Evolutionary conservation across 371 early-diverging fungal genomes (phyloP).

Genomic region (Saksenaea oblongispora): DNA sequence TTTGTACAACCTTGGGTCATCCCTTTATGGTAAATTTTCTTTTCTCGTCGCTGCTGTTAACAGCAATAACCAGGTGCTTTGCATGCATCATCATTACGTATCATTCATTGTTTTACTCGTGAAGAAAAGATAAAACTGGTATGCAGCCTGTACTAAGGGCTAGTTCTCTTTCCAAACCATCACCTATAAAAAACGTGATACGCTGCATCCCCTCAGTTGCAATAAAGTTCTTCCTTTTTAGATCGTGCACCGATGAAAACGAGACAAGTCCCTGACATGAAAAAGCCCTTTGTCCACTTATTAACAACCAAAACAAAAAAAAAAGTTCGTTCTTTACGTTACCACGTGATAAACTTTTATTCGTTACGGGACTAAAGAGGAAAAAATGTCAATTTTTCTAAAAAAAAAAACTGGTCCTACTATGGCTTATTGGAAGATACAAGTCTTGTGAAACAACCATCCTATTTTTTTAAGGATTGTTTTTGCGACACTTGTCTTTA

Average conservation of each 20-base stretch:
- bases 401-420: too few relatives aligned
- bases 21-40: slow-evolving; percentile 15
- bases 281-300: neutral
- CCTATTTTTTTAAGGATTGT: too few relatives aligned
- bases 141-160: neutral
- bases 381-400: neutral
- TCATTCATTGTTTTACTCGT: neutral
- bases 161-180: neutral
- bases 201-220: slow-evolving; percentile 2
- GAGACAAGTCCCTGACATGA: neutral
- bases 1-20: slow-evolving; percentile 11
- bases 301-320: neutral
- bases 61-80: neutral
- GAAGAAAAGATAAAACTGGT: neutral
- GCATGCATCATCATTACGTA: neutral
- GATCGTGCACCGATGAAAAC: slow-evolving; percentile 2
- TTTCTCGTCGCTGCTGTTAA: neutral
- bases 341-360: neutral
- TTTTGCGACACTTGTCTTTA: too few relatives aligned
- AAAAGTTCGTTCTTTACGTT: neutral
- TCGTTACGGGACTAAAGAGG: neutral
- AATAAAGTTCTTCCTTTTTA: neutral
- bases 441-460: too few relatives aligned
- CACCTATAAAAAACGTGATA: neutral
- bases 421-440: too few relatives aligned